phyloP scores from a whole-genome alignment of 768 basidiomycete species.

The Naganishia friedmannii region DNA sequence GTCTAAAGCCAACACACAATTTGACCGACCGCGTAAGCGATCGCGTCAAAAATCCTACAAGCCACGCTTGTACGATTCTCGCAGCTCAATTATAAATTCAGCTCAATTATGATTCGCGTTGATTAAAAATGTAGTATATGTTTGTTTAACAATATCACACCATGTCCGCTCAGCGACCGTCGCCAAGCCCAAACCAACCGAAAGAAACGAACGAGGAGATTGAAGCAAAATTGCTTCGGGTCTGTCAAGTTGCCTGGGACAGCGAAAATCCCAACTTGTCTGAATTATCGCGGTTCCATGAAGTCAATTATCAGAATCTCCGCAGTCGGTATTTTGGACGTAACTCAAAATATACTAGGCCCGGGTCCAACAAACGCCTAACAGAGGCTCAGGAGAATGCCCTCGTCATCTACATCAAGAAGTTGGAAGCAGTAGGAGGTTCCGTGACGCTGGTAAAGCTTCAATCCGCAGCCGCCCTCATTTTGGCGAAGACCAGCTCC shows the following conservation, averaged over 20 bases:
- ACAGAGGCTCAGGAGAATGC: neutral
- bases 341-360: neutral
- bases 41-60: slow-evolving; percentile 10
- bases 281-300: neutral
- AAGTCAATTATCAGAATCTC: neutral
- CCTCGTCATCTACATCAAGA: neutral
- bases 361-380: neutral
- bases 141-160: neutral
- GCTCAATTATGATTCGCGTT: slow-evolving; percentile 1
- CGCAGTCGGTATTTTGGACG: neutral
- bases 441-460: neutral
- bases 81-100: neutral
- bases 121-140: neutral
- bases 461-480: neutral
- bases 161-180: neutral
- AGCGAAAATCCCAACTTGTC: neutral
- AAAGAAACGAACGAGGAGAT: neutral
- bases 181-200: neutral
- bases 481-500: neutral
- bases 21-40: neutral
- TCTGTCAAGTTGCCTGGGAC: neutral
- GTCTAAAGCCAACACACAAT: slow-evolving; percentile 12
- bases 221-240: neutral
- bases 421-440: neutral
- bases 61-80: neutral